These are phyloP conservation scores for Diaporthe velutina DNA, from an alignment of 2,329 filamentous ascomycete genomes.

Conservation along the genomic window DNA sequence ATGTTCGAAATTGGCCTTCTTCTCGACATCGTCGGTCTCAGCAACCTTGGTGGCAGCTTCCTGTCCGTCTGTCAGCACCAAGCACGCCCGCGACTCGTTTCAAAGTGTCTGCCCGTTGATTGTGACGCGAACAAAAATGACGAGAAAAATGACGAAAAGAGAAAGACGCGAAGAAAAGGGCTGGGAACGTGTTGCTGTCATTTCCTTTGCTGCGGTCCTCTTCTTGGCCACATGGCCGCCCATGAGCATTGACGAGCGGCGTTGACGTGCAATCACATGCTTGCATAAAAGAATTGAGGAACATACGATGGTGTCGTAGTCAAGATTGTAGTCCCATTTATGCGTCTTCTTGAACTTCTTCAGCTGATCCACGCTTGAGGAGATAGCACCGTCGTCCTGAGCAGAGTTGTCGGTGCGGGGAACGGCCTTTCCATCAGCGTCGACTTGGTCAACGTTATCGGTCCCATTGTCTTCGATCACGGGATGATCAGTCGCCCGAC, in stretches of 20 bases:
- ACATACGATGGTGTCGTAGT: slow-evolving; percentile 36
- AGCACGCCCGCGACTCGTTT: neutral
- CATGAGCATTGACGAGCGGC: neutral
- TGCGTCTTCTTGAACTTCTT: slow-evolving; percentile 38
- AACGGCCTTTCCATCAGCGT: slow-evolving; percentile 30
- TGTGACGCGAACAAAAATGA: no score
- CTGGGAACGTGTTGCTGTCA: neutral
- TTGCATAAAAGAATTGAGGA: neutral
- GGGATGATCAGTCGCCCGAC: slow-evolving; percentile 34
- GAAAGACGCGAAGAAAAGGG: no score
- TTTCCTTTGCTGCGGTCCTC: neutral
- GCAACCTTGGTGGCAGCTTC: slow-evolving; percentile 33
- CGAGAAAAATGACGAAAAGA: no score
- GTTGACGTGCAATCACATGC: neutral
- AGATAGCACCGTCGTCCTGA: slow-evolving; percentile 22
- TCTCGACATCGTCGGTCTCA: slow-evolving; percentile 37
- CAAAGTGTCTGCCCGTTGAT: neutral
- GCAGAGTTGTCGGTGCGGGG: neutral
- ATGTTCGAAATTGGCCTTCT: slow-evolving; percentile 38
- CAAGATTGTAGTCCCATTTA: slow-evolving; percentile 37
- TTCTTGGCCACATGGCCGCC: neutral
- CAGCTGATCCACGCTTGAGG: slow-evolving; percentile 34
- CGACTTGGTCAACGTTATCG: neutral
- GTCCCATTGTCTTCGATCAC: slow-evolving; percentile 21
- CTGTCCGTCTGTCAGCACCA: neutral